Evolutionary conservation across 257 asterid genomes (phyloP), one percentile per base, ranked within the genome.

Genomic region (Parsonsia alboflavescens): DNA sequence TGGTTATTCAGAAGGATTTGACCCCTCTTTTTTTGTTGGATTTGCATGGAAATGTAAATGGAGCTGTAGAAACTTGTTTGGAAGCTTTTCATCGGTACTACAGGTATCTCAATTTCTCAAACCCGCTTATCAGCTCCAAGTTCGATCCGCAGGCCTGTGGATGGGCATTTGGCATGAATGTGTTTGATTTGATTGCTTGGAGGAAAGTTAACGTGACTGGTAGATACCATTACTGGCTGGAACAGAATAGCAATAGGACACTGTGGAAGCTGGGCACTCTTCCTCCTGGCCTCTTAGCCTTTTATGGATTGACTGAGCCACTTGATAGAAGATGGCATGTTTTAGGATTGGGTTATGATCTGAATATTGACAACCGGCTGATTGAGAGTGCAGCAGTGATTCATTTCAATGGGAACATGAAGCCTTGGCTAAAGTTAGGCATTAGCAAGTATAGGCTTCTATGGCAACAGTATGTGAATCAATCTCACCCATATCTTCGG

Each of bases 271-370:
- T 89, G 12, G 98, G 96, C 10, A 91, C 92, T 41, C 96, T 89
- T 49, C 98, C 98, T 64, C 96, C 96, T 4, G 98, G 89, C 42
- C 93, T 93, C 39, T 77, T 93, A 73, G 86, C 96, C 44, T 91
- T 93, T 76, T 91, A 91, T 39, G 98, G 98, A 56, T 76, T 82
- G 82, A 93, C 91, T 0, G 96, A 93, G 84, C 95, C 96, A 10
- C 90, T 93, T 76, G 98, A 93, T 64, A 82, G 92, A 84, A 84
- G 96, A 82, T 93, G 98, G 98, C 98, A 91, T 28, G 89, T 89
- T 58, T 75, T 91, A 74, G 98, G 98, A 28, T 75, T 91, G 87
- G 98, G 98, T 19, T 86, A 86, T 70, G 96, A 93, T 73, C 4
- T 82, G 69, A 88, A 84, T 74, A 84, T 93, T 52, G 96, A 91